These are phyloP conservation scores for Lasiodiplodia sp. DNA, from an alignment of 2,329 filamentous ascomycete species.

Conservation along the genomic window DNA sequence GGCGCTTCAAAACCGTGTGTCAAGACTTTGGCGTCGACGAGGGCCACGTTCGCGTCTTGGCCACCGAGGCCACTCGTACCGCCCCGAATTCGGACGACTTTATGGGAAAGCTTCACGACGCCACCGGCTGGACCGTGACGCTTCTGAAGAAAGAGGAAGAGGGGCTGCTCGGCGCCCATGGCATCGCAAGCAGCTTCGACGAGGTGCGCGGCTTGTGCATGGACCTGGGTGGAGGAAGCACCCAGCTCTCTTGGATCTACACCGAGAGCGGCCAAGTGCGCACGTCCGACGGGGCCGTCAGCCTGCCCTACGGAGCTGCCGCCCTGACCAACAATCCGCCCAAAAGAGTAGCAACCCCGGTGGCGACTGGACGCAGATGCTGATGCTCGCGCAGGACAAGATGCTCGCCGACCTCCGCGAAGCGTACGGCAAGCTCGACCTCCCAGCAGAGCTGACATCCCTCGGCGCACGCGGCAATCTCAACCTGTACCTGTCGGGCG, in stretches of 20 bases:
- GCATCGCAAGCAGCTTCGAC: slow-evolving; percentile 77
- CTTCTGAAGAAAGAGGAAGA: slow-evolving; percentile 82
- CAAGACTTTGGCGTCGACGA: slow-evolving; percentile 71
- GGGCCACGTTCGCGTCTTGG: slow-evolving; percentile 74
- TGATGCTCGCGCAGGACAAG: slow-evolving; percentile 48
- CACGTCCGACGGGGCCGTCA: slow-evolving; percentile 64
- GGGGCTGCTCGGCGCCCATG: slow-evolving; percentile 81
- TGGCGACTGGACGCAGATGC: slow-evolving; percentile 36
- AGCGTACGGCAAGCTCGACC: slow-evolving; percentile 64
- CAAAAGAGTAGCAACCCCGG: neutral
- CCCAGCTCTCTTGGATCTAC: slow-evolving; percentile 72
- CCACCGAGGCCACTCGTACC: slow-evolving; percentile 87
- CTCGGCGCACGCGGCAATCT: slow-evolving; percentile 56
- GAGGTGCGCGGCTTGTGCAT: slow-evolving; percentile 80
- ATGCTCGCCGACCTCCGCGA: slow-evolving; percentile 65
- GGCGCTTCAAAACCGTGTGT: slow-evolving; percentile 76
- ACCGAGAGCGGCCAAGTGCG: slow-evolving; percentile 57
- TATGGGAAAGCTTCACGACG: slow-evolving; percentile 66
- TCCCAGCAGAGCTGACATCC: slow-evolving; percentile 59
- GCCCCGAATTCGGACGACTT: slow-evolving; percentile 77
- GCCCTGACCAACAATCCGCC: slow-evolving; percentile 57
- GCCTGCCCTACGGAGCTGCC: slow-evolving; percentile 74
- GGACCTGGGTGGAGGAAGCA: slow-evolving; percentile 81
- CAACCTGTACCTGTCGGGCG: slow-evolving; percentile 84
- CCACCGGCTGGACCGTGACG: slow-evolving; percentile 72